Percentiles rank a stretch among this genome's conserved stretches.
phyloP scores from a whole-genome alignment of 2,329 filamentous ascomycete species.

The Chrysoporthe austroafricana region DNA sequence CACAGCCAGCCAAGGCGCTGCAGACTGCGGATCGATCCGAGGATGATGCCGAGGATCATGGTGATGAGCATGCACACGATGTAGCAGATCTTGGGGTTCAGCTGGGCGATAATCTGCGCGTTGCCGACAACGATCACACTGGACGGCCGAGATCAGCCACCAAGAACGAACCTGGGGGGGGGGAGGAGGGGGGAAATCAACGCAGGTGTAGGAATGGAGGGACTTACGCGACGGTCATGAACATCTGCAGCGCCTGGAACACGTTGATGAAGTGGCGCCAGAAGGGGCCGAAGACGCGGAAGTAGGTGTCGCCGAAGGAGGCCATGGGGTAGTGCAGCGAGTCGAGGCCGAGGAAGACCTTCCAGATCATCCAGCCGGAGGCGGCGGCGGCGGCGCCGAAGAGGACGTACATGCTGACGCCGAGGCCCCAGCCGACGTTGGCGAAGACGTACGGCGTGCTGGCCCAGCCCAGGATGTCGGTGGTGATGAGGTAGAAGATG shows the following conservation, averaged over 20 bases:
- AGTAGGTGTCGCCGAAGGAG: slow-evolving; percentile 53
- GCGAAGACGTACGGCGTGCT: slow-evolving; percentile 38
- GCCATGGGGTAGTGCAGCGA: slow-evolving; percentile 50
- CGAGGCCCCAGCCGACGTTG: slow-evolving; percentile 24
- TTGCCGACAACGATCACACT: slow-evolving; percentile 55
- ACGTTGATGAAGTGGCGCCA: slow-evolving; percentile 52
- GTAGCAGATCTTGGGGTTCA: slow-evolving; percentile 55
- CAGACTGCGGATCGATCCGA: slow-evolving; percentile 61
- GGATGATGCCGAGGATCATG: slow-evolving; percentile 52
- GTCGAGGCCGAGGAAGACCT: slow-evolving; percentile 49
- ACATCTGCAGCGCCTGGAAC: slow-evolving; percentile 50
- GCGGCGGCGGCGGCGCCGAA: slow-evolving; percentile 29
- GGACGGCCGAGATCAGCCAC: neutral
- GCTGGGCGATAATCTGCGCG: slow-evolving; percentile 57
- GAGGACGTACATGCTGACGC: slow-evolving; percentile 20
- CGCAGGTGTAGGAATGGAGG: no score
- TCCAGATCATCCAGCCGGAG: slow-evolving; percentile 53
- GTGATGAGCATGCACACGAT: slow-evolving; percentile 56
- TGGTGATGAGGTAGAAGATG: slow-evolving; percentile 54
- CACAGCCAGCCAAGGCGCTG: slow-evolving; percentile 59
- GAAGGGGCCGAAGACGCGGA: slow-evolving; percentile 49
- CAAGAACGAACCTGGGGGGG: neutral
- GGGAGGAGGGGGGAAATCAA: no score
- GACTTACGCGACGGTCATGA: slow-evolving; percentile 49
- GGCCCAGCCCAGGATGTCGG: slow-evolving; percentile 51